Conservation (phyloP, 176 grass and related monocot species). For the Otatea glauca region DNA sequence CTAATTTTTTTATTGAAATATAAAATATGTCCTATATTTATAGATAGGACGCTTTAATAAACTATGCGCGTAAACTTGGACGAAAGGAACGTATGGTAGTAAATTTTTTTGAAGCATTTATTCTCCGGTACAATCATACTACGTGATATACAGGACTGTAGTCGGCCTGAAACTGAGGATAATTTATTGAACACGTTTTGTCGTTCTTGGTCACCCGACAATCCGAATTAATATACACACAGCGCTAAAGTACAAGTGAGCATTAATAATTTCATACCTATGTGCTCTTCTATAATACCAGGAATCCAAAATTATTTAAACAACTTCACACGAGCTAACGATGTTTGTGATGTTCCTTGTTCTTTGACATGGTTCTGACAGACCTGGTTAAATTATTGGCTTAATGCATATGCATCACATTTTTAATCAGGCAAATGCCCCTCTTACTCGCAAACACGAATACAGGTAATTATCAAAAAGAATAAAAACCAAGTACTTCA, state of each 20-base stretch:
- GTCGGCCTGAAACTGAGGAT: background rate
- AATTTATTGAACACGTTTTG: background rate
- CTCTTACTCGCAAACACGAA: background rate
- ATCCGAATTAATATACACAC: background rate
- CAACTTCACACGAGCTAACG: background rate
- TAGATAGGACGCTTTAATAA: too few relatives aligned
- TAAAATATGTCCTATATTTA: too few relatives aligned
- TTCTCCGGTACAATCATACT: background rate
- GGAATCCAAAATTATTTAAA: background rate
- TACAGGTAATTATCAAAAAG: background rate
- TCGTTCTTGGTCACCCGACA: constrained; percentile 4
- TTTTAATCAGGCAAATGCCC: background rate
- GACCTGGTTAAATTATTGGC: background rate
- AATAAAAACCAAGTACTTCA: background rate
- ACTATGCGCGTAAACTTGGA: too few relatives aligned
- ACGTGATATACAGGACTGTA: background rate
- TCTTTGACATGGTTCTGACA: background rate
- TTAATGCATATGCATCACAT: background rate
- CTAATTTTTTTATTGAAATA: too few relatives aligned
- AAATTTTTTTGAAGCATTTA: background rate
- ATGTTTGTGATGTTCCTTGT: background rate
- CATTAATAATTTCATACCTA: background rate
- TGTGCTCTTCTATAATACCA: background rate
- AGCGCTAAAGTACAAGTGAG: constrained; percentile 4
- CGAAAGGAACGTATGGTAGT: background rate